phyloP scores from a whole-genome alignment of 257 asterid genomes.

The Przewalskia tangutica region DNA sequence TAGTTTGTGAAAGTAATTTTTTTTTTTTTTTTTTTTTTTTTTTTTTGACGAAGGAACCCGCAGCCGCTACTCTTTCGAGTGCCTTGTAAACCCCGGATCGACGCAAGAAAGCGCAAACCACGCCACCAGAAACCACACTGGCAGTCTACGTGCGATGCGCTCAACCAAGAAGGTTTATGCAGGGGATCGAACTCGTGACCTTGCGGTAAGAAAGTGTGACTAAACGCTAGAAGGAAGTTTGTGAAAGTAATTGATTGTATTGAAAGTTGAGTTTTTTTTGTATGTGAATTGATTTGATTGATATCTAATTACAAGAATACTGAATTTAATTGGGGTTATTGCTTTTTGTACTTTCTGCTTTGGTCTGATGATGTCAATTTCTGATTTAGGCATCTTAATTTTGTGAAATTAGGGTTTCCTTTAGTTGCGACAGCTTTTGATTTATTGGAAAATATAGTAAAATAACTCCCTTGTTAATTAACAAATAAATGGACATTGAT shows the following conservation, averaged over 20 bases:
- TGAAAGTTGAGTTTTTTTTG: neutral
- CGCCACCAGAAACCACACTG: too few relatives aligned
- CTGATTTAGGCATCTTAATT: neutral
- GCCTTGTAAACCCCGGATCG: too few relatives aligned
- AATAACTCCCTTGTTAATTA: neutral
- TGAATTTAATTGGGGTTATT: neutral
- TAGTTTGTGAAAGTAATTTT: neutral
- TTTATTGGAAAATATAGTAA: neutral
- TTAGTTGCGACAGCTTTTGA: neutral
- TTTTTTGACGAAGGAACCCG: too few relatives aligned
- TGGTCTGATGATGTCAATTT: neutral
- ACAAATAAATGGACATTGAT: neutral
- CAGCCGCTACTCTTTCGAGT: too few relatives aligned
- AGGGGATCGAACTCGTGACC: too few relatives aligned
- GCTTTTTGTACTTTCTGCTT: neutral
- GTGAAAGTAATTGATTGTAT: neutral
- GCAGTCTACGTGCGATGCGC: too few relatives aligned
- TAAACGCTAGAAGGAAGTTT: too few relatives aligned
- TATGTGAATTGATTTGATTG: neutral
- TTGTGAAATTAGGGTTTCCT: neutral
- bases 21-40: too few relatives aligned
- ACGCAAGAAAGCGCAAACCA: too few relatives aligned
- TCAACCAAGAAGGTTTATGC: too few relatives aligned
- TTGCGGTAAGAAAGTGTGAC: too few relatives aligned
- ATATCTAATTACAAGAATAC: neutral